Conservation (phyloP, 306 rosid species). For the Cucurbita maxima region DNA sequence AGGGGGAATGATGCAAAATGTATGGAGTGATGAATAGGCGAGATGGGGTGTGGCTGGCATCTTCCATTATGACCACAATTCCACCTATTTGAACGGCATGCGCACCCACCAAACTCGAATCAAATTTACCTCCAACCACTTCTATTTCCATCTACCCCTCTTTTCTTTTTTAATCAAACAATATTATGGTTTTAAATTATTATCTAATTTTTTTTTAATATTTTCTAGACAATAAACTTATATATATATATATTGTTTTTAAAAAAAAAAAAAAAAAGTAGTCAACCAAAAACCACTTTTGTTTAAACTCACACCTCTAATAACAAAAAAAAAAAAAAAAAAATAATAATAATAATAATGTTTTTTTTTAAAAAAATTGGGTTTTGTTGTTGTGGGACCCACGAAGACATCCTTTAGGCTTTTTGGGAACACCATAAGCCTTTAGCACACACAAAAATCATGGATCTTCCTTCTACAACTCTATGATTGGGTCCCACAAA, state of each 20-base stretch:
- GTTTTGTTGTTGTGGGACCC: not conserved
- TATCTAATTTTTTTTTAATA: too few relatives aligned
- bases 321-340: too few relatives aligned
- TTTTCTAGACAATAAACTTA: too few relatives aligned
- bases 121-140: not conserved
- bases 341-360: too few relatives aligned
- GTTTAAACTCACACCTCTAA: not conserved
- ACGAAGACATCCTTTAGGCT: not conserved
- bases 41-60: conserved; percentile 56
- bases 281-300: not conserved
- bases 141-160: not conserved
- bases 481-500: conserved; percentile 47
- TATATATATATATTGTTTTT: not conserved
- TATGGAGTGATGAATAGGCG: conserved; percentile 10
- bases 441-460: conserved; percentile 5
- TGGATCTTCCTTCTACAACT: conserved; percentile 16
- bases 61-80: conserved; percentile 54
- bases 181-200: too few relatives aligned
- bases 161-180: too few relatives aligned
- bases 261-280: too few relatives aligned
- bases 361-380: too few relatives aligned
- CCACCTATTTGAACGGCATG: conserved; percentile 68
- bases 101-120: conserved; percentile 86
- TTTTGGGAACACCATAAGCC: not conserved
- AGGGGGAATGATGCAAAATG: conserved; percentile 23